These are phyloP conservation scores for Aspergillus flavus DNA, from an alignment of 2,329 filamentous ascomycete species.

Conservation along the genomic window DNA sequence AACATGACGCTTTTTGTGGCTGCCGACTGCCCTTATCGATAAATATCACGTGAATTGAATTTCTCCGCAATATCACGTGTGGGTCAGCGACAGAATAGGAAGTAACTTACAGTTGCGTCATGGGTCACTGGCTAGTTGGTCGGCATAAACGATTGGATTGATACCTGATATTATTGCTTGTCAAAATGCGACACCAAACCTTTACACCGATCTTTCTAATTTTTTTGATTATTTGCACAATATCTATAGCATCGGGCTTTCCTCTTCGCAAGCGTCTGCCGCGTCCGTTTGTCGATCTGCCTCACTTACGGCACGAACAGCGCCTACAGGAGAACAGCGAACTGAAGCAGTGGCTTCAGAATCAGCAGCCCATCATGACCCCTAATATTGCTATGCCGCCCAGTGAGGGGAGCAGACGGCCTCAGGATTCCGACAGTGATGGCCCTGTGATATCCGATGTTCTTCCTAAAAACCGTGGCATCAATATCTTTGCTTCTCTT, in stretches of 20 bases:
- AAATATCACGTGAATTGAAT: constrained; percentile 19
- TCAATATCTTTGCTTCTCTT: constrained; percentile 83
- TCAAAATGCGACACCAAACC: constrained; percentile 18
- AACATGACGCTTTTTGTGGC: constrained; percentile 27
- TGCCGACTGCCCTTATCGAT: constrained; percentile 28
- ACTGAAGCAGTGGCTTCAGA: constrained; percentile 23
- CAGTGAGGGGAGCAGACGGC: constrained; percentile 9
- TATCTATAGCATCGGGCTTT: constrained; percentile 18
- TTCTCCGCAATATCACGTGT: constrained; percentile 19
- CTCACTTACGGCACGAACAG: constrained; percentile 19
- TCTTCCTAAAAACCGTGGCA: constrained; percentile 73
- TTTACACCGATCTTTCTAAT: constrained; percentile 6
- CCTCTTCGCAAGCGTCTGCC: constrained; percentile 26
- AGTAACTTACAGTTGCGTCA: constrained; percentile 24
- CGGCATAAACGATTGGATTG: neutral
- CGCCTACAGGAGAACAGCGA: constrained; percentile 14
- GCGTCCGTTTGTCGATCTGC: constrained; percentile 18
- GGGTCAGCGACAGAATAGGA: neutral
- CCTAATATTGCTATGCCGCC: constrained; percentile 28
- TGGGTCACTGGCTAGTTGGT: constrained; percentile 7
- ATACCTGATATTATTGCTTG: neutral
- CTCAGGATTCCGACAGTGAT: constrained; percentile 28
- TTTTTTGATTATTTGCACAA: constrained; percentile 14
- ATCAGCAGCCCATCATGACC: constrained; percentile 30
- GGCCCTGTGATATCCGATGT: constrained; percentile 79